Conservation (phyloP, 116 monocot species). For the Cymodocea nodosa region DNA sequence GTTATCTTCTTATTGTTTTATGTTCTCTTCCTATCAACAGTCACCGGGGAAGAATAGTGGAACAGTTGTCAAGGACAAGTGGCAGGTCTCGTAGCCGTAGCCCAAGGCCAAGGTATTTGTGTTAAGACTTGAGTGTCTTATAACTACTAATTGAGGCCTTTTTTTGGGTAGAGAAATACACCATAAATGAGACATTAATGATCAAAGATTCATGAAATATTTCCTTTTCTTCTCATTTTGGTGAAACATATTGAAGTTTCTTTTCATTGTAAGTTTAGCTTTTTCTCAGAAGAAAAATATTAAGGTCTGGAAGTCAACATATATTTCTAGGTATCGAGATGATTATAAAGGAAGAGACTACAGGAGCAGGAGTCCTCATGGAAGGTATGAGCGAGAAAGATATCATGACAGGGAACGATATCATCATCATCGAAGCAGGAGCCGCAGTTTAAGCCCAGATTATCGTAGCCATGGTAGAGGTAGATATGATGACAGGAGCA, state of each 20-base stretch:
- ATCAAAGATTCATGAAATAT: not conserved
- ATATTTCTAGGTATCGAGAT: slow-evolving; percentile 31
- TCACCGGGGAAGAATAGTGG: slow-evolving; percentile 74
- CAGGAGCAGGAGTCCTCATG: slow-evolving; percentile 49
- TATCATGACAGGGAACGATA: slow-evolving; percentile 36
- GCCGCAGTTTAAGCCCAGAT: slow-evolving; percentile 53
- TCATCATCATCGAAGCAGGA: slow-evolving; percentile 37
- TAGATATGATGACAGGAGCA: slow-evolving; percentile 17
- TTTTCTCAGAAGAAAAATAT: no score
- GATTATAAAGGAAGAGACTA: slow-evolving; percentile 47
- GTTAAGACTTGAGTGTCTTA: no score
- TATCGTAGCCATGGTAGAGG: slow-evolving; percentile 39
- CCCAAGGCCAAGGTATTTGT: slow-evolving; percentile 56
- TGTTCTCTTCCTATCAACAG: slow-evolving; percentile 20
- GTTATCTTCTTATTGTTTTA: no score
- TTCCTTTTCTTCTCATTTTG: no score
- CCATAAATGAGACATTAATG: not conserved
- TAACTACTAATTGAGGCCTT: no score
- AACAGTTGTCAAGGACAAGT: slow-evolving; percentile 27
- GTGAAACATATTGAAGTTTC: no score
- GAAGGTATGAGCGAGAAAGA: slow-evolving; percentile 43
- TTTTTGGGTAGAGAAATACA: not conserved
- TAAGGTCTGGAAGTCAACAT: no score
- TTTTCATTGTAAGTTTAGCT: no score
- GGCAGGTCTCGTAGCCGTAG: slow-evolving; percentile 85